Base-by-base conservation (phyloP, 352 stramenopile species). In the Globisporangium recalcitrans region DNA sequence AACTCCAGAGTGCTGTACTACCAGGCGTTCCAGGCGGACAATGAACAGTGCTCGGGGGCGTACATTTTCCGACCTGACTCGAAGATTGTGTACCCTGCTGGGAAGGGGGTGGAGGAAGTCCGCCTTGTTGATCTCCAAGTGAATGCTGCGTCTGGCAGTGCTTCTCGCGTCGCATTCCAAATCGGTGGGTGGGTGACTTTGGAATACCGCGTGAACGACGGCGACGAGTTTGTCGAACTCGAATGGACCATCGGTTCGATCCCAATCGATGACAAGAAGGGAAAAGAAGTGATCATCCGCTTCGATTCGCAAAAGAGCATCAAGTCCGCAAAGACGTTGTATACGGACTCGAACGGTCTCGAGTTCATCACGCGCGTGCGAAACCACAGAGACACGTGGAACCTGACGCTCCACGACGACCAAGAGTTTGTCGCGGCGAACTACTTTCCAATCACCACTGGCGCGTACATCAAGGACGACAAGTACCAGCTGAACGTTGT, bases 401-500 rank as follows among this genome's bases (percentile, higher is more conserved):
- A 97, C 57, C 61, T 98, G 34, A 85, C 78, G 49, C 71, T 77
- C 32, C 97, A 72, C 62, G 96, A 96, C 36, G 87, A 97, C 24
- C 82, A 89, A 54, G 92, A 99, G 72, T 89, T 87, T 49, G 86
- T 99, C 46, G 85, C 96, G 13, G 95, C 91, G 42, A 99, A 99
- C 72, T 99, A 98, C 77, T 98, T 98, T 65, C 97, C 97, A 1
- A 91, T 99, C n/a, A 99, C 92, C 56, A 88, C 93, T 6, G 90
- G 90, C 16, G 88, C 93, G 8, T 99, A 96, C 64, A 78, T 99
- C 61, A 88, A 98, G 70, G 90, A 98, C 62, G 63, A 80, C 16
- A 78, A 85, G 27, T 53, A 68, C 14, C 82, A 97, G 60, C 70
- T 98, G 19, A 91, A 86, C 29, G 63, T 98, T 21, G 71, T 98